phyloP scores from a whole-genome alignment of 2,329 filamentous ascomycete species.

The Aspergillus persii region DNA sequence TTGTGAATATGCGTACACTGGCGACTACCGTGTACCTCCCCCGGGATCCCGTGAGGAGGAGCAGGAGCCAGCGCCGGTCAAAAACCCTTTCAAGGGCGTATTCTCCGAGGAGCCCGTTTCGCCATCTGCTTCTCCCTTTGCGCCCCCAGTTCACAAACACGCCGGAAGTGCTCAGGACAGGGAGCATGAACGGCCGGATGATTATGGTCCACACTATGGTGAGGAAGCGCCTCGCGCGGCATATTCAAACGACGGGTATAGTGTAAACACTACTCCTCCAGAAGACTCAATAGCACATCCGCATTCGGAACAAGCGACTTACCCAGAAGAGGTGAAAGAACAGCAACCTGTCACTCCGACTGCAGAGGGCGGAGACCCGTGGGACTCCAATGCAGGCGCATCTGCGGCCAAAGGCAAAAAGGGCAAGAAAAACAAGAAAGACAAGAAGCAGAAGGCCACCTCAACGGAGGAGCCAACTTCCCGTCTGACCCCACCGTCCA shows the following conservation, averaged over 20 bases:
- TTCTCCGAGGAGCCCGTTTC: slow-evolving; percentile 6
- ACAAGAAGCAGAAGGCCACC: slow-evolving; percentile 31
- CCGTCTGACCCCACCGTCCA: slow-evolving; percentile 39
- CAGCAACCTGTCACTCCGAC: neutral
- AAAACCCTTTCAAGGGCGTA: slow-evolving; percentile 13
- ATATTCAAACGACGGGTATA: neutral
- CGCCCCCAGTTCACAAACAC: neutral
- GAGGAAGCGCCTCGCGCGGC: neutral
- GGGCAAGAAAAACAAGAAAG: slow-evolving; percentile 24
- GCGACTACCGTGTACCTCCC: slow-evolving; percentile 43
- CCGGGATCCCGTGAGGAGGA: slow-evolving; percentile 23
- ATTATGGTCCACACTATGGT: neutral
- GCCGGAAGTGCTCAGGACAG: neutral
- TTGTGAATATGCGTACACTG: slow-evolving; percentile 51
- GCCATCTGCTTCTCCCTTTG: neutral
- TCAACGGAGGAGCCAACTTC: slow-evolving; percentile 24
- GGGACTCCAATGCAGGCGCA: neutral
- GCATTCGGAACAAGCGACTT: neutral
- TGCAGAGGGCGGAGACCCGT: slow-evolving; percentile 1
- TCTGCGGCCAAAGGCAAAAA: slow-evolving; percentile 11
- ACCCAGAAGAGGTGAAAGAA: neutral
- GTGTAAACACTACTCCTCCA: neutral
- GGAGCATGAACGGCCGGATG: neutral
- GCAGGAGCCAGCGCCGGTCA: slow-evolving; percentile 14
- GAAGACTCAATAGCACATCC: neutral